These are phyloP conservation scores for Teunomyces aglyptinius DNA, from an alignment of 805 yeast species.

Conservation along the genomic window DNA sequence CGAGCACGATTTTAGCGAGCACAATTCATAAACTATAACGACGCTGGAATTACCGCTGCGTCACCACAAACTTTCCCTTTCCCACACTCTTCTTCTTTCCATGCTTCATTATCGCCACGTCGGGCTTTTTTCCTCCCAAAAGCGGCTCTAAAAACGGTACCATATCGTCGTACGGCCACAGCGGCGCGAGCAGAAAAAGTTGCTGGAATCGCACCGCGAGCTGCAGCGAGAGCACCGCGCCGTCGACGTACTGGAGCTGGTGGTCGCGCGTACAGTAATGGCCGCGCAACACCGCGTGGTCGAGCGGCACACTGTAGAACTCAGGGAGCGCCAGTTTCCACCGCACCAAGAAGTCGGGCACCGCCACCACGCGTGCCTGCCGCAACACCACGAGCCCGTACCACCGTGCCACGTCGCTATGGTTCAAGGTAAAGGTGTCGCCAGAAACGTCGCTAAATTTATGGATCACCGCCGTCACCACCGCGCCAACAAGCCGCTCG, in stretches of 20 bases:
- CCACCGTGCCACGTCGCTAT: slow-evolving; percentile 51
- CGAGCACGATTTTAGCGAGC: no score
- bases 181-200: slow-evolving; percentile 26
- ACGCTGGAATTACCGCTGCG: no score
- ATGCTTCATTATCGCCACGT: slow-evolving; percentile 35
- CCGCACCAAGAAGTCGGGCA: slow-evolving; percentile 58
- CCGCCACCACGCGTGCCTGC: slow-evolving; percentile 18
- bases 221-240: slow-evolving; percentile 39
- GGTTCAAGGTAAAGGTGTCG: slow-evolving; percentile 39
- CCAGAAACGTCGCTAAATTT: slow-evolving; percentile 38
- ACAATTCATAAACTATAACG: no score
- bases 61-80: slow-evolving; percentile 29
- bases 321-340: slow-evolving; percentile 67
- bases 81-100: slow-evolving; percentile 35
- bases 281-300: slow-evolving; percentile 54
- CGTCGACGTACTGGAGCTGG: slow-evolving; percentile 54
- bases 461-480: slow-evolving; percentile 49
- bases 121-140: slow-evolving; percentile 38
- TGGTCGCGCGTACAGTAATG: slow-evolving; percentile 47
- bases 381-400: slow-evolving; percentile 56
- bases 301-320: slow-evolving; percentile 58
- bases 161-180: slow-evolving; percentile 42
- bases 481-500: slow-evolving; percentile 14
- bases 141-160: slow-evolving; percentile 32
- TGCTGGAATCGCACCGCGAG: slow-evolving; percentile 12